phyloP scores from a whole-genome alignment of 441 rosid species.

The Isatis lusitanica region DNA sequence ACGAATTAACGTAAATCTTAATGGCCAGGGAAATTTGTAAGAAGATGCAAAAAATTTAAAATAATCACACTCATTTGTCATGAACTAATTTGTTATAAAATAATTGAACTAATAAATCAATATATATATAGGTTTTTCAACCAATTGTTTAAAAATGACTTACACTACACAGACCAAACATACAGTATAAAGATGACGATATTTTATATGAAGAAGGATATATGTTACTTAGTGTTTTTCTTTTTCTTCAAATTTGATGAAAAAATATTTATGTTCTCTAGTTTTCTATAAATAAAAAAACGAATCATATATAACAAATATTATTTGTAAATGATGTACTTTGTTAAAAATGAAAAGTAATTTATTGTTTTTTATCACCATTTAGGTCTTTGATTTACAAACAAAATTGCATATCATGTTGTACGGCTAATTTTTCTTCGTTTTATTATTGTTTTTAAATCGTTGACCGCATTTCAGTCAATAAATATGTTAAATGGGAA shows the following conservation, averaged over 20 bases:
- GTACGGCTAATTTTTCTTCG: too few species aligned
- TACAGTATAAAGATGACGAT: too few species aligned
- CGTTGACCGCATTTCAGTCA: background rate
- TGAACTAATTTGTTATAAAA: background rate
- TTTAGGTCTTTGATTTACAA: too few species aligned
- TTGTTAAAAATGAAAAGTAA: too few species aligned
- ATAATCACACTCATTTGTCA: background rate
- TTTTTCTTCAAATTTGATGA: too few species aligned
- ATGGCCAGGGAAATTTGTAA: background rate
- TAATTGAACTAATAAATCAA: background rate
- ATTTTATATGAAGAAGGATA: too few species aligned
- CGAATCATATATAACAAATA: background rate
- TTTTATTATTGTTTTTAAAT: background rate
- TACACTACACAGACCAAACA: background rate
- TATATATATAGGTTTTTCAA: background rate
- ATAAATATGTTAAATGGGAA: constrained; percentile 4
- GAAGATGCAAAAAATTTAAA: background rate
- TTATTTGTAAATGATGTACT: constrained; percentile 32
- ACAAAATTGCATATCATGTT: too few species aligned
- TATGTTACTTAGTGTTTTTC: too few species aligned
- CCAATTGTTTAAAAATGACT: background rate
- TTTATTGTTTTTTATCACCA: too few species aligned
- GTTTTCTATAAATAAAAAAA: too few species aligned
- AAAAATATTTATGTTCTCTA: too few species aligned
- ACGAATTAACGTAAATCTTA: background rate